phyloP scores from a whole-genome alignment of 768 basidiomycete genomes.

The Melanogaster broomeanus region DNA sequence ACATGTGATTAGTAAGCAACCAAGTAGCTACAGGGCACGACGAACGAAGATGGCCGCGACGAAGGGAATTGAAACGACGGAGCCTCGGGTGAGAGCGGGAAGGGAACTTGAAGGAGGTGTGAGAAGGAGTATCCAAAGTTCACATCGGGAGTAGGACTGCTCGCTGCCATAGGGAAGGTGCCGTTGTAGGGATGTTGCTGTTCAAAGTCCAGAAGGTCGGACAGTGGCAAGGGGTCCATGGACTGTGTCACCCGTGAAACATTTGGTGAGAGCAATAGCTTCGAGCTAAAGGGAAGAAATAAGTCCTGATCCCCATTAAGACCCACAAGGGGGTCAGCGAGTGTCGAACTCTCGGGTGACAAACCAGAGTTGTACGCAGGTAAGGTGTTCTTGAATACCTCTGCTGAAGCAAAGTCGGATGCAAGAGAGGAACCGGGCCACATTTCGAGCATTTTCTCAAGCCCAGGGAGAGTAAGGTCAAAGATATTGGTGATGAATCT shows the following conservation, averaged over 20 bases:
- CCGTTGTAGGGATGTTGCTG: background rate
- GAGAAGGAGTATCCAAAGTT: background rate
- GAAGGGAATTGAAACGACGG: background rate
- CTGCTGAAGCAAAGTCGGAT: background rate
- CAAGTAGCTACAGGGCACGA: too few species aligned
- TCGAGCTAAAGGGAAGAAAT: background rate
- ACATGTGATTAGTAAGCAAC: too few species aligned
- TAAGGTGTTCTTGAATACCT: background rate
- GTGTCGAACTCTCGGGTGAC: background rate
- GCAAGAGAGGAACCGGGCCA: background rate
- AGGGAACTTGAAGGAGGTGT: too few species aligned
- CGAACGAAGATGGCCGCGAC: background rate
- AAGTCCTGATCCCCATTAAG: background rate
- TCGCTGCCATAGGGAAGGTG: background rate
- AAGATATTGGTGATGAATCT: background rate
- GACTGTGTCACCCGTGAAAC: background rate
- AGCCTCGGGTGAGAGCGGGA: background rate
- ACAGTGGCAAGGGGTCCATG: background rate
- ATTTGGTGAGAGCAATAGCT: background rate
- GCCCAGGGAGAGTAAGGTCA: background rate
- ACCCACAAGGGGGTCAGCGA: background rate
- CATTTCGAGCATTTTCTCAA: background rate
- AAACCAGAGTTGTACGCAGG: constrained; percentile 1
- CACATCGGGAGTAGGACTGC: background rate
- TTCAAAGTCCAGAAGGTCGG: background rate